Evolutionary conservation across 2,329 filamentous ascomycete genomes (phyloP).

Genomic region (Colletotrichum theobromicola): DNA sequence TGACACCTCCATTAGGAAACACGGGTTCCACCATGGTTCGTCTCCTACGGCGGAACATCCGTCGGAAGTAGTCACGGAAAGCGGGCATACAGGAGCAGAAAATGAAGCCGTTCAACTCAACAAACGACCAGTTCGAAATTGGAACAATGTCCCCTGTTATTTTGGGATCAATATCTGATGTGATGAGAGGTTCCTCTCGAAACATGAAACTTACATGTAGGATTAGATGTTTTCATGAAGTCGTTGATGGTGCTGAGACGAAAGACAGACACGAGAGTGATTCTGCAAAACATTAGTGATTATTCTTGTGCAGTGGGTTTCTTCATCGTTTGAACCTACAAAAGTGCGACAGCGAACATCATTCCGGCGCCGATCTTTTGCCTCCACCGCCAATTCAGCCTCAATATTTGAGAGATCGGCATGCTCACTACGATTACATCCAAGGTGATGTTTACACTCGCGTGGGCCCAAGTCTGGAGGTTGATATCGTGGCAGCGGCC

Average conservation of each 20-base stretch:
- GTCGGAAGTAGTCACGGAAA: conserved; percentile 8
- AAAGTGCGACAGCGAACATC: conserved; percentile 39
- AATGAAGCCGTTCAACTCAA: conserved; percentile 11
- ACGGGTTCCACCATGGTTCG: background rate
- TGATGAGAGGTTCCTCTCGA: no score
- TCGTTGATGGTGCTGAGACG: background rate
- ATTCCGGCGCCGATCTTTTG: conserved; percentile 48
- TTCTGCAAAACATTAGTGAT: background rate
- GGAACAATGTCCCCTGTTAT: conserved; percentile 3
- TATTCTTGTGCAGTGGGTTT: background rate
- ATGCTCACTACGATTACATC: conserved; percentile 54
- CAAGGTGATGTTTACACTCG: conserved; percentile 50
- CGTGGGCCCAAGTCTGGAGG: conserved; percentile 49
- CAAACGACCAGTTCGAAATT: conserved; percentile 14
- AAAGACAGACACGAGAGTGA: background rate
- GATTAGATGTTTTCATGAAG: conserved; percentile 17
- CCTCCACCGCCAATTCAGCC: conserved; percentile 43
- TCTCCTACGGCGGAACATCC: background rate
- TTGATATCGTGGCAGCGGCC: conserved; percentile 54
- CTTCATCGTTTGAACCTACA: background rate
- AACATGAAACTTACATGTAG: background rate
- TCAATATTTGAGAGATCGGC: conserved; percentile 44
- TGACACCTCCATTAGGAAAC: background rate
- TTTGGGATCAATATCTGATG: background rate
- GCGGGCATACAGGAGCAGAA: conserved; percentile 17